These are phyloP conservation scores for Beauveria varroae DNA, from an alignment of 2,329 filamentous ascomycete genomes.

Conservation along the genomic window DNA sequence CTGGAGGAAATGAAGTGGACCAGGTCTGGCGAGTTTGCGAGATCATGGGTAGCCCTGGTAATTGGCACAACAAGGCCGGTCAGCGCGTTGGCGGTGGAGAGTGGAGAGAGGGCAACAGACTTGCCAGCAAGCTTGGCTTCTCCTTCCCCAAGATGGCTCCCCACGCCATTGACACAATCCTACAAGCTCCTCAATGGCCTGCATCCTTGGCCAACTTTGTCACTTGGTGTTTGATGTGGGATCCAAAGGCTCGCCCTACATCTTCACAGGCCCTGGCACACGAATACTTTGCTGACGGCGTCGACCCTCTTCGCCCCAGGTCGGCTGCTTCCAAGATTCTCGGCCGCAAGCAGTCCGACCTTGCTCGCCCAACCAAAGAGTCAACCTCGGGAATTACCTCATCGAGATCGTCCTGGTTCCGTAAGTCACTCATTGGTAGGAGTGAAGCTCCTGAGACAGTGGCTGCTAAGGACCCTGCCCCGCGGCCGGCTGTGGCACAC, in stretches of 20 bases:
- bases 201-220: constrained; percentile 83
- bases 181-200: constrained; percentile 88
- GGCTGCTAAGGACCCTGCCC: constrained; percentile 39
- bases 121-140: constrained; percentile 94
- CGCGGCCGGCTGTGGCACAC: constrained; percentile 38
- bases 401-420: constrained; percentile 92
- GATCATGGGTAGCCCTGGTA: constrained; percentile 97
- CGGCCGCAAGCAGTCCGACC: constrained; percentile 82
- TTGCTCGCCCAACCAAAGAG: constrained; percentile 63
- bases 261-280: constrained; percentile 91
- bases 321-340: constrained; percentile 78
- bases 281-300: constrained; percentile 88
- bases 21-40: constrained; percentile 99
- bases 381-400: constrained; percentile 50
- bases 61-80: constrained; percentile 93
- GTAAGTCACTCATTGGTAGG: constrained; percentile 83
- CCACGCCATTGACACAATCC: constrained; percentile 89
- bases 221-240: constrained; percentile 99
- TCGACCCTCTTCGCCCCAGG: constrained; percentile 88
- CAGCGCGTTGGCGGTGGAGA: constrained; percentile 86
- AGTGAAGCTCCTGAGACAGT: constrained; percentile 62
- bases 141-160: constrained; percentile 99
- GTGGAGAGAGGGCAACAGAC: constrained; percentile 87
- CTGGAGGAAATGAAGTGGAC: constrained; percentile 95
- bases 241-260: constrained; percentile 84